These are phyloP conservation scores for Serpula lacrymans DNA, from an alignment of 768 basidiomycete genomes.

Conservation along the genomic window DNA sequence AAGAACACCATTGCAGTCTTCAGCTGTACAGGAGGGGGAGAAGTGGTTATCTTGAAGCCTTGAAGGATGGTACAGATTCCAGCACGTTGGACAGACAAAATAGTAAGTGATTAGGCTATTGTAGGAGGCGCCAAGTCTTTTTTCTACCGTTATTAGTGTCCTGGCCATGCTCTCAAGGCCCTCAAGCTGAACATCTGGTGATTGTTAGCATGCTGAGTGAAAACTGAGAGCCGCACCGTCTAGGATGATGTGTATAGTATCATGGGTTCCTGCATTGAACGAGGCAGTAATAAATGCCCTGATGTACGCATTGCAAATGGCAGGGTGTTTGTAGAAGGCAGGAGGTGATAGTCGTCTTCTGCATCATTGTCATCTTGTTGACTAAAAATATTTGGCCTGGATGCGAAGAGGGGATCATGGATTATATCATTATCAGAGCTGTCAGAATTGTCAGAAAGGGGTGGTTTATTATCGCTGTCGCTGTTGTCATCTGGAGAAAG, in stretches of 20 bases:
- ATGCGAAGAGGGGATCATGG: no score
- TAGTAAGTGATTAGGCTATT: neutral
- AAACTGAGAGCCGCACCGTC: neutral
- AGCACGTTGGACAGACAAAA: slow-evolving; percentile 1
- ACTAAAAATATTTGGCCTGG: no score
- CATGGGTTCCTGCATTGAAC: neutral
- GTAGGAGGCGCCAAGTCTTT: neutral
- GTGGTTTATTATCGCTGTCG: no score
- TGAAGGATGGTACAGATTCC: slow-evolving; percentile 3
- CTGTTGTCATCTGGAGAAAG: no score
- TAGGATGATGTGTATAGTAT: neutral
- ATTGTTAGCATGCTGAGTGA: no score
- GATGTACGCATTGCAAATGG: neutral
- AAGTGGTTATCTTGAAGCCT: no score
- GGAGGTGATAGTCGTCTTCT: neutral
- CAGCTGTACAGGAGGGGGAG: no score
- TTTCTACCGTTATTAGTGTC: neutral
- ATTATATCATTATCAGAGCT: no score
- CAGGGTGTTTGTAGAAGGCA: neutral
- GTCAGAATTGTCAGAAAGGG: no score
- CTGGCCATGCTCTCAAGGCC: neutral
- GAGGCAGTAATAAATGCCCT: neutral
- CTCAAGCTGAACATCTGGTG: no score
- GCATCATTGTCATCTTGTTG: neutral
- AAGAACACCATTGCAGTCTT: no score